Evolutionary conservation across 2,329 filamentous ascomycete genomes (phyloP).

Genomic region (Pezicula radicicola): DNA sequence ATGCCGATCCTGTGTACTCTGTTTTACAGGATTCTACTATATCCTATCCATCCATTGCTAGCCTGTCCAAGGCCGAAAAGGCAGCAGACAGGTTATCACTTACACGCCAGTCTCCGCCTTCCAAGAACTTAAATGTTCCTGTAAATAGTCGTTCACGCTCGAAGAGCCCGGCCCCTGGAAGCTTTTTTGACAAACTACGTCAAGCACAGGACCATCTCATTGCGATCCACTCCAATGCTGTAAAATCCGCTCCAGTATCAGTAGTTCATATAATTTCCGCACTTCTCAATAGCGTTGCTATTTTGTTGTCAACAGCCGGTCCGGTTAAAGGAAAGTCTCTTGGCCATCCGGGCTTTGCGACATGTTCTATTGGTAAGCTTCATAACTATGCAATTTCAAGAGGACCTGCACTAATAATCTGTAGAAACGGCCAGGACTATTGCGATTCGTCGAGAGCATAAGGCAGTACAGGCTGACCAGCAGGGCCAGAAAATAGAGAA

Average conservation of each 20-base stretch:
- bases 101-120: slow-evolving; percentile 15
- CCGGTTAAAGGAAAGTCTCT: slow-evolving; percentile 42
- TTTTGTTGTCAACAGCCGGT: slow-evolving; percentile 62
- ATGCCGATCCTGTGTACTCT: slow-evolving; percentile 79
- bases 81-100: slow-evolving; percentile 18
- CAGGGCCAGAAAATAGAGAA: slow-evolving; percentile 12
- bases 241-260: slow-evolving; percentile 49
- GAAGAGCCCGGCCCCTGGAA: slow-evolving; percentile 21
- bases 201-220: slow-evolving; percentile 65
- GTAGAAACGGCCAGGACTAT: slow-evolving; percentile 66
- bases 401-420: slow-evolving; percentile 8
- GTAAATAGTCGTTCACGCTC: slow-evolving; percentile 10
- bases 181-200: slow-evolving; percentile 43
- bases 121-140: slow-evolving; percentile 13
- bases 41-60: slow-evolving; percentile 69
- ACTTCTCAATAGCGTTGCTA: slow-evolving; percentile 61
- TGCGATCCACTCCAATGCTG: slow-evolving; percentile 51
- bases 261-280: slow-evolving; percentile 61
- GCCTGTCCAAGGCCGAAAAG: slow-evolving; percentile 15
- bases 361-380: slow-evolving; percentile 48
- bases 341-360: slow-evolving; percentile 54
- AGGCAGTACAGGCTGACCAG: slow-evolving; percentile 38
- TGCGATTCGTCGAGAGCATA: slow-evolving; percentile 63
- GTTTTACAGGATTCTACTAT: slow-evolving; percentile 91
- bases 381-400: neutral